Base-by-base conservation (phyloP, 768 basidiomycete genomes). In the Agrocybe praecox region DNA sequence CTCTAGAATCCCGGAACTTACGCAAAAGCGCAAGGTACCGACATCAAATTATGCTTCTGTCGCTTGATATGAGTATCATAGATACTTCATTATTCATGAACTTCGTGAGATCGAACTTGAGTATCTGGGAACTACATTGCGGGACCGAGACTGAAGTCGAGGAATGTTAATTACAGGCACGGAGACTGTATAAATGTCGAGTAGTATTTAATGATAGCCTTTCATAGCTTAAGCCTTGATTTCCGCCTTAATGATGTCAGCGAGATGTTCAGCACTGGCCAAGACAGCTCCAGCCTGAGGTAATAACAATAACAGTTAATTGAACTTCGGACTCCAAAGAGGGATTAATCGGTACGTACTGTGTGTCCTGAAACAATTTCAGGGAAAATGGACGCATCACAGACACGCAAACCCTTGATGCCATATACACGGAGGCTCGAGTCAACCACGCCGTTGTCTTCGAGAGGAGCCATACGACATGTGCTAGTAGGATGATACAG, bases 401-500 rank as follows among this genome's bases (percentile, higher is more conserved):
- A 76, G 8, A 81, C 74, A 29, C 79, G 67, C 61, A 80, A 59
- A 2, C 74, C 76, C 21, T 71, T 63, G 32, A 81, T 65, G 1
- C 77, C 80, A 61, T 80, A 76, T 11, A 81, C 79, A 1, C 75
- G 69, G 36, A 80, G 64, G 42, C 72, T 68, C 5, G 73, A 69
- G 59, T 80, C 76, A 6, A 81, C 78, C n/a, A 80, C 79, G 6
- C 80, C 79, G 6, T 71, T 66, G 23, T 74, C 68, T 18, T 67
- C 68, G 10, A 63, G 60, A 17, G 76, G 74, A 12, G 78, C 78
- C 78, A 80, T 81, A 21, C 77, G 71, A 52, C 78, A 80, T 10
- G 78, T 78, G 53, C 75, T 69, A 11, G 74, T 57, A 0, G 79
- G 79, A 60, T 81, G 80, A 54, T 80, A 80, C 29, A 79, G 61